Conservation (phyloP, 257 asterid genomes). For the Ophiorrhiza pumila region DNA sequence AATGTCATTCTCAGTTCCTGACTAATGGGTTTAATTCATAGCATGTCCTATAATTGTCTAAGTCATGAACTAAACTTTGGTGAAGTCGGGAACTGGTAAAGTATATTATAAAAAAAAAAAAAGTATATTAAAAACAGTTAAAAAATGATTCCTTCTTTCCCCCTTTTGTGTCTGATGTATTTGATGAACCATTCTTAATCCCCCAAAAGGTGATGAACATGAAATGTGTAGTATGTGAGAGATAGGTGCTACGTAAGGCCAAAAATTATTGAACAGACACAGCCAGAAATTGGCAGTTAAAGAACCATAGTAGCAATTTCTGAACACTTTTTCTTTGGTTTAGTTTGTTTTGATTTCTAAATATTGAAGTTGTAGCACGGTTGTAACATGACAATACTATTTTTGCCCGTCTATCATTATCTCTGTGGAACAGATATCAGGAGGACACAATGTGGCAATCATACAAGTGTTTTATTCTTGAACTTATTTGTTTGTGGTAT, state of each 20-base stretch:
- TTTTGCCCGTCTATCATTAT: not conserved
- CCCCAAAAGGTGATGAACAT: not conserved
- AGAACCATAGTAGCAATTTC: too few species aligned
- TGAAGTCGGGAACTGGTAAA: not conserved
- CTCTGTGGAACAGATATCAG: not conserved
- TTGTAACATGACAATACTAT: not conserved
- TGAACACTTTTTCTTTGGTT: not conserved
- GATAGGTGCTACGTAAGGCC: not conserved
- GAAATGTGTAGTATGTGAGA: not conserved
- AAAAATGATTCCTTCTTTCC: too few species aligned
- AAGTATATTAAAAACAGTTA: too few species aligned
- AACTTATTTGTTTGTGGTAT: not conserved
- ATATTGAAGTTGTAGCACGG: not conserved
- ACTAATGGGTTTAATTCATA: not conserved
- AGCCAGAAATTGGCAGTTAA: too few species aligned
- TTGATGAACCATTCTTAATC: not conserved
- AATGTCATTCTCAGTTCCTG: not conserved
- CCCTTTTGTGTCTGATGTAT: not conserved
- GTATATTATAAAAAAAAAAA: too few species aligned
- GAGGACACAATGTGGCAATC: not conserved
- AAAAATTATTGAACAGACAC: not conserved
- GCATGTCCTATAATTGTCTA: not conserved
- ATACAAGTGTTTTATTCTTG: not conserved
- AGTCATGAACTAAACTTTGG: not conserved
- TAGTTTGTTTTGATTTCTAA: not conserved